Evolutionary conservation across 805 yeast species (phyloP).

Genomic region (Wickerhamiella shivajii): DNA sequence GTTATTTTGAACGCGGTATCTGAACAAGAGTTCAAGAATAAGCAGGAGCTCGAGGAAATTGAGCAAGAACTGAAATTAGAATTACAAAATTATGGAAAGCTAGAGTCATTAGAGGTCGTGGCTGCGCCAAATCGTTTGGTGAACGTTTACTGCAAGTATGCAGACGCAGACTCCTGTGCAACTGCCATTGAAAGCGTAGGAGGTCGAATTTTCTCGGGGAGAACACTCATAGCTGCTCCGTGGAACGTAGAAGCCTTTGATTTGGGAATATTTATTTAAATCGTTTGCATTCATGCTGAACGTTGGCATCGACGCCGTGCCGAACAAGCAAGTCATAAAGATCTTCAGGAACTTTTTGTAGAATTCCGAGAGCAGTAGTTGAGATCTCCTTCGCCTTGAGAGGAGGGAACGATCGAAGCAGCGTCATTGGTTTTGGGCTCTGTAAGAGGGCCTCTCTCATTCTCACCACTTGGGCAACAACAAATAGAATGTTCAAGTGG

Average conservation of each 20-base stretch:
- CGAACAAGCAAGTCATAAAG: slow-evolving; percentile 49
- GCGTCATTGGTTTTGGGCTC: slow-evolving; percentile 54
- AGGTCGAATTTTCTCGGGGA: no score
- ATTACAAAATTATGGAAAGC: slow-evolving; percentile 37
- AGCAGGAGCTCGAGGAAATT: not conserved
- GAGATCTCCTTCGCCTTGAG: slow-evolving; percentile 62
- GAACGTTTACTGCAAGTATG: slow-evolving; percentile 52
- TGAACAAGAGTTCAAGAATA: not conserved
- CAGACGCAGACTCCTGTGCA: slow-evolving; percentile 34
- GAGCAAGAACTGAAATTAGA: slow-evolving; percentile 34
- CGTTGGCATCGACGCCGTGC: slow-evolving; percentile 40
- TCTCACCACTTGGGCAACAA: slow-evolving; percentile 67
- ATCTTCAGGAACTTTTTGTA: slow-evolving; percentile 54
- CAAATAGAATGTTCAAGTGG: slow-evolving; percentile 70
- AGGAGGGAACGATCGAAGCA: slow-evolving; percentile 57
- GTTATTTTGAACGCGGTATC: slow-evolving; percentile 5
- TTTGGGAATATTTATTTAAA: slow-evolving; percentile 20
- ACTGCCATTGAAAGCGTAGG: slow-evolving; percentile 43
- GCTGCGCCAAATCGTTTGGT: slow-evolving; percentile 40
- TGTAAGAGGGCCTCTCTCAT: slow-evolving; percentile 49
- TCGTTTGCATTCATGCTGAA: slow-evolving; percentile 1
- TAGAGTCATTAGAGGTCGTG: slow-evolving; percentile 36
- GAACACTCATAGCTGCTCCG: slow-evolving; percentile 53
- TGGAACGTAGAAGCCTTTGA: slow-evolving; percentile 39
- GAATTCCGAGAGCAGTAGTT: slow-evolving; percentile 63